These are phyloP conservation scores for Phytophthora podocarpi DNA, from an alignment of 352 stramenopile genomes.

Conservation along the genomic window DNA sequence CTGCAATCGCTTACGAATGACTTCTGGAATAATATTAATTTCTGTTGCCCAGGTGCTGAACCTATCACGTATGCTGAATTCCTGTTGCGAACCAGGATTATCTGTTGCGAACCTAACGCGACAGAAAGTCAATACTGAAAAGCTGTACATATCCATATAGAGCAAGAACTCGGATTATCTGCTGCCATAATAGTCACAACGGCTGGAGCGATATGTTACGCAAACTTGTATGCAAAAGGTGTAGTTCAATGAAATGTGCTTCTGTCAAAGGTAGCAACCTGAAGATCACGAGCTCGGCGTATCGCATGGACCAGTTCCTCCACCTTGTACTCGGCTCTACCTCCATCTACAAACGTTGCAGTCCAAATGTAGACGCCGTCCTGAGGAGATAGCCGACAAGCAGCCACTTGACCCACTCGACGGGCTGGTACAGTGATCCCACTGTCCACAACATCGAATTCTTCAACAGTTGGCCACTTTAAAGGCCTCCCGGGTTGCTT, in stretches of 20 bases:
- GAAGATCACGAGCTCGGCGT: not conserved
- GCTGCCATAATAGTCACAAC: not conserved
- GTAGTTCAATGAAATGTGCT: no score
- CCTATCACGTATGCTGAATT: conserved; percentile 7
- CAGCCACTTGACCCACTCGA: not conserved
- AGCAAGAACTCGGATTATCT: not conserved
- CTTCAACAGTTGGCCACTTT: conserved; percentile 4
- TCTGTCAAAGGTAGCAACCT: no score
- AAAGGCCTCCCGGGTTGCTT: not conserved
- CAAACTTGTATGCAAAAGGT: not conserved
- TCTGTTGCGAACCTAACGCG: conserved; percentile 2
- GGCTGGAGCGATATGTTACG: no score
- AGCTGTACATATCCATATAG: not conserved
- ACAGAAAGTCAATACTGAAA: conserved; percentile 14
- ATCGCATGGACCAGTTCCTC: not conserved
- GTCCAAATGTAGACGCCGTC: conserved; percentile 11
- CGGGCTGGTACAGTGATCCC: not conserved
- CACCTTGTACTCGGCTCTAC: not conserved
- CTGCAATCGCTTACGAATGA: not conserved
- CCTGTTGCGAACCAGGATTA: conserved; percentile 10
- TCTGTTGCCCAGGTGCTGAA: conserved; percentile 12
- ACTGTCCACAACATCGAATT: conserved; percentile 1
- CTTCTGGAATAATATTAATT: conserved; percentile 20
- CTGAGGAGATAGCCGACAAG: conserved; percentile 1
- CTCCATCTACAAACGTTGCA: not conserved